Percentiles rank a stretch among this genome's conserved stretches.
phyloP scores from a whole-genome alignment of 345 rosid species.

The Litchi chinensis region DNA sequence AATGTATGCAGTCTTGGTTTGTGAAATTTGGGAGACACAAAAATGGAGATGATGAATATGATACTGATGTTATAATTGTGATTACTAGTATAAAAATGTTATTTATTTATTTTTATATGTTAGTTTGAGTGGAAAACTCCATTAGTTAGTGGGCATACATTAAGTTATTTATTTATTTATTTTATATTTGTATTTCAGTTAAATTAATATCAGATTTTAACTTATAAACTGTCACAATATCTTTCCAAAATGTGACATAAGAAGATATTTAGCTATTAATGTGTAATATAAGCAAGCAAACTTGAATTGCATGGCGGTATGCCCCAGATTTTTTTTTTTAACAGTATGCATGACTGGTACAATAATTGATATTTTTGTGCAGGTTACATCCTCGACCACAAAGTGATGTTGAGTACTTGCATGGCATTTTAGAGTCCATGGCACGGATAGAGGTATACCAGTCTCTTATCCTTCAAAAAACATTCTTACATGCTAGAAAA shows the following conservation, averaged over 20 bases:
- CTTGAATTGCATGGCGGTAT: not conserved
- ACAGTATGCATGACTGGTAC: not conserved
- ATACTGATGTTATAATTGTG: not conserved
- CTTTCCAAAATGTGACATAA: no score
- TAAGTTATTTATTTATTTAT: no score
- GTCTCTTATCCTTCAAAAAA: not conserved
- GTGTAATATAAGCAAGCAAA: not conserved
- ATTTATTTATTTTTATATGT: no score
- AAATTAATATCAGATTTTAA: not conserved
- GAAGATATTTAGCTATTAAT: not conserved
- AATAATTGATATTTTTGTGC: constrained; percentile 17
- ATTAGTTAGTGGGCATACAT: not conserved
- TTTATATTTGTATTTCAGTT: not conserved
- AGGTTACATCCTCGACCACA: constrained; percentile 87
- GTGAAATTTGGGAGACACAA: not conserved
- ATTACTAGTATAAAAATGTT: no score
- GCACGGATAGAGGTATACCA: constrained; percentile 79
- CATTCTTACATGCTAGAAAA: not conserved
- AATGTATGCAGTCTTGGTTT: not conserved
- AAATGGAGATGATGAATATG: not conserved
- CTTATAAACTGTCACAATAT: not conserved
- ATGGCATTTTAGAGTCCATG: constrained; percentile 87
- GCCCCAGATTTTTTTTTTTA: not conserved
- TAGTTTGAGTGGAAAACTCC: not conserved
- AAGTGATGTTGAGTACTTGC: constrained; percentile 79